Base-by-base conservation (phyloP, 148 eudicot species). In the Rhododendron ovatum region DNA sequence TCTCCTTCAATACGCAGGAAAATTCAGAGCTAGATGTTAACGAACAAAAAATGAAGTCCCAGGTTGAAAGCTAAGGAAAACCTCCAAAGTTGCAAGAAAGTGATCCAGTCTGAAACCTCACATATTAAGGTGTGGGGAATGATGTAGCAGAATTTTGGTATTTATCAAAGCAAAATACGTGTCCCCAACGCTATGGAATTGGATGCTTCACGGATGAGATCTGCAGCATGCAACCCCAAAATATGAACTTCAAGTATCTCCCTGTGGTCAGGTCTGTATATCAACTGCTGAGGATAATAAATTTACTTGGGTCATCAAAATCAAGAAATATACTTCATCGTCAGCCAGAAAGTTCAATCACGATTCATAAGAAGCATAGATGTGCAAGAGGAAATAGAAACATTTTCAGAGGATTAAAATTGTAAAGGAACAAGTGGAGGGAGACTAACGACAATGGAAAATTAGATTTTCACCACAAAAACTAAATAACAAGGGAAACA, bases 161-260 rank as follows among this genome's bases (percentile, higher is more conserved):
- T 65, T 39, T 47, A 47, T 82, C 53, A 83, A 11, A 6, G 28
- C 26, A 43, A 79, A 82, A 96, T 89, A 83, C 89, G 91, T 79
- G 95, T 96, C 69, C 95, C 98, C 94, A 96, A 26, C 28, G 98
- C 98, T 65, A 95, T 91, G 84, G 98, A 96, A 88, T 95, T 95
- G 20, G 98, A 95, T 83, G 98, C 98, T 91, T 96, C 98, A 76
- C 93, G 95, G 61, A 96, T 94, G 86, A 96, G 98, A 82, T 94
- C 98, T 22, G 98, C 96, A 75, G 98, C 95, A 90, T 96, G 98
- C 87, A 96, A 84, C 71, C 98, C 98, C 85, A 94, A 96, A 61
- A 94, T 94, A 87, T 94, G 98, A 85, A 94, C 98, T 79, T 96
- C 98, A 78, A 96, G 96, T 89, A 96, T 96, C 88, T 94, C 98